Base-by-base conservation (phyloP, 2,329 filamentous ascomycete species). In the Magnaporthiopsis rhizophila region DNA sequence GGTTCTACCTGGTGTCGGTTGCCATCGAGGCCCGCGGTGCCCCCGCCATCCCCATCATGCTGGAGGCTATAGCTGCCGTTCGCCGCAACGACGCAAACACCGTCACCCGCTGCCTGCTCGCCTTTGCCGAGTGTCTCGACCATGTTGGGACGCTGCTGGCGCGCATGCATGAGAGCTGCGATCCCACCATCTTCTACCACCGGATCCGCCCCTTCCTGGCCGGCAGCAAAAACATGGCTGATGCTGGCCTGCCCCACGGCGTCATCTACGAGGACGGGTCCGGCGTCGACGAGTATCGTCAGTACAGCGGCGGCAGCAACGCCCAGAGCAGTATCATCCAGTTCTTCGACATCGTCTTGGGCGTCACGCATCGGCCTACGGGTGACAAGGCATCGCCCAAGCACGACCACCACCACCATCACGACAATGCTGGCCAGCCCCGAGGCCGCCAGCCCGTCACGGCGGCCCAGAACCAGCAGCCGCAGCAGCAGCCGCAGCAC, bases 291-390 rank as follows among this genome's bases (percentile, higher is more conserved):
- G 79, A 83, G 4, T 96, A 92, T 73, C 87, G 89, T 34, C 91
- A 97, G 72, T 97, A 92, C 74, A 90, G 90, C 67, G 95, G 95
- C 57, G 95, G 95, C 36, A 97, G 92, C 78, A 98, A 99, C 72
- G 95, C 95, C 0, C 95, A 99, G 77, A 96, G 92, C 80, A 97
- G 93, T 65, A 80, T 98, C 66, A 95, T 99, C 67, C 95, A 99
- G 71, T 97, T 98, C 80, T 98, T 98, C 72, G 95, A 99, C 74
- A 87, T 98, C 62, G 87, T 91, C 1, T 85, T 99, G 2, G 92
- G 92, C 58, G 85, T 99, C 63, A 89, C 95, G 73, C 95, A 99
- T 75, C 87, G 90, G 11, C 92, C 94, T 0, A 98, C 95, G 0
- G 94, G 94, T 56, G 86, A 91, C 69, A 89, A 84, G 74, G 58